Evolutionary conservation across 2,329 filamentous ascomycete species (phyloP).

Genomic region (Pestalotiopsis sp.): DNA sequence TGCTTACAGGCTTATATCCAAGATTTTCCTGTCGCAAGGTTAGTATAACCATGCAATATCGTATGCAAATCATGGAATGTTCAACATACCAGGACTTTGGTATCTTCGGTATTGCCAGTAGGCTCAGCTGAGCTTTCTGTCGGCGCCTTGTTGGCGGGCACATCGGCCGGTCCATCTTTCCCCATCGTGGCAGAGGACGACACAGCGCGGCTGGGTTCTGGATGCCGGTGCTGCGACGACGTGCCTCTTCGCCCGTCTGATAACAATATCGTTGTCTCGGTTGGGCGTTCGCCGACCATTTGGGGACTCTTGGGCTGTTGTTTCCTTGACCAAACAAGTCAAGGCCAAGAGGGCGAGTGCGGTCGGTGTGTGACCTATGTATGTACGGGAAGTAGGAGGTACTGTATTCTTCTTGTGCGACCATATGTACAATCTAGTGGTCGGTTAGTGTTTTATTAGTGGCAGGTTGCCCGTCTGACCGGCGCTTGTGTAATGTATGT

Average conservation of each 20-base stretch:
- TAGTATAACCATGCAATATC: background rate
- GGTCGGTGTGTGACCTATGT: background rate
- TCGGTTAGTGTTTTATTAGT: too few relatives aligned
- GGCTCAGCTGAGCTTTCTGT: background rate
- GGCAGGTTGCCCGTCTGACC: too few relatives aligned
- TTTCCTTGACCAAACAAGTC: background rate
- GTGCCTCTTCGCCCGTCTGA: background rate
- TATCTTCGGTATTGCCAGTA: conserved; percentile 5
- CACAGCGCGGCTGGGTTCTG: background rate
- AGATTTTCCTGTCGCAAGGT: conserved; percentile 40
- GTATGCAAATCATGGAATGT: background rate
- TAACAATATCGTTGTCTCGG: background rate
- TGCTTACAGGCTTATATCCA: conserved; percentile 54
- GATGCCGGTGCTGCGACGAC: background rate
- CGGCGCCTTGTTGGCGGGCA: background rate
- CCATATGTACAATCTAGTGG: background rate
- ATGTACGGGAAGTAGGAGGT: background rate
- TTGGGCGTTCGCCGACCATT: background rate
- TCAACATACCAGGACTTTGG: conserved; percentile 1
- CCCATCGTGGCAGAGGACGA: background rate
- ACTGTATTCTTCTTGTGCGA: background rate
- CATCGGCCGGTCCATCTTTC: background rate
- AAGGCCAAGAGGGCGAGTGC: background rate
- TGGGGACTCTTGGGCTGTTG: background rate
- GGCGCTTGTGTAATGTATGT: background rate